These are phyloP conservation scores for Heimioporus sp. DNA, from an alignment of 768 basidiomycete species.

Conservation along the genomic window DNA sequence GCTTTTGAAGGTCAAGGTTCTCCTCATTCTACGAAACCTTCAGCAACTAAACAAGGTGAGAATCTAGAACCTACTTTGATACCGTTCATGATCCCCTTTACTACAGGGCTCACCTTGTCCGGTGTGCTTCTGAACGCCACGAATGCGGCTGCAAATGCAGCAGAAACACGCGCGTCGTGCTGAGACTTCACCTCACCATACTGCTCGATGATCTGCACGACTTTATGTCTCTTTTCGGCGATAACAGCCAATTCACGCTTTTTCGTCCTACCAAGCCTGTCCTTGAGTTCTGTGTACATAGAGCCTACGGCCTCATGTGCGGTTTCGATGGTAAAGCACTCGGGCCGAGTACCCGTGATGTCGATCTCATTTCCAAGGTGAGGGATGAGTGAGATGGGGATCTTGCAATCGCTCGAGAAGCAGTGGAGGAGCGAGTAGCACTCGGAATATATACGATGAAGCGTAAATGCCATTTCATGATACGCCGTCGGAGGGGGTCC, in stretches of 20 bases:
- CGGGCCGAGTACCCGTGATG: slow-evolving; percentile 58
- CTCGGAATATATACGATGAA: slow-evolving; percentile 77
- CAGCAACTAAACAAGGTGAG: slow-evolving; percentile 1
- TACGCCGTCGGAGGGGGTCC: slow-evolving; percentile 73
- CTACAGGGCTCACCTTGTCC: slow-evolving; percentile 92
- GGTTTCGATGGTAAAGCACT: slow-evolving; percentile 76
- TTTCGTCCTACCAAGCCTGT: slow-evolving; percentile 70
- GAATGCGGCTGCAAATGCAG: slow-evolving; percentile 88
- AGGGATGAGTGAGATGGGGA: slow-evolving; percentile 78
- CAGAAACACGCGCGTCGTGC: slow-evolving; percentile 84
- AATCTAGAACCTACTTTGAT: slow-evolving; percentile 70
- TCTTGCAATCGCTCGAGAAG: slow-evolving; percentile 84
- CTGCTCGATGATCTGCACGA: slow-evolving; percentile 70
- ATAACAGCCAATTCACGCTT: slow-evolving; percentile 74
- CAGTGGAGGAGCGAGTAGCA: slow-evolving; percentile 78
- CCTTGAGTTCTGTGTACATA: slow-evolving; percentile 74
- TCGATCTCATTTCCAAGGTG: slow-evolving; percentile 76
- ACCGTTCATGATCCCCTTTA: slow-evolving; percentile 96
- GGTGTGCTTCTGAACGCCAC: slow-evolving; percentile 85
- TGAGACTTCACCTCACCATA: slow-evolving; percentile 81
- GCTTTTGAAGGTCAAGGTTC: slow-evolving; percentile 81
- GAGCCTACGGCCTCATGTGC: slow-evolving; percentile 68
- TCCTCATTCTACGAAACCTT: slow-evolving; percentile 68
- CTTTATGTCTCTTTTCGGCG: slow-evolving; percentile 68
- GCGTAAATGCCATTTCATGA: slow-evolving; percentile 84